phyloP scores from a whole-genome alignment of 805 yeast genomes.

The Brettanomyces nanus region DNA sequence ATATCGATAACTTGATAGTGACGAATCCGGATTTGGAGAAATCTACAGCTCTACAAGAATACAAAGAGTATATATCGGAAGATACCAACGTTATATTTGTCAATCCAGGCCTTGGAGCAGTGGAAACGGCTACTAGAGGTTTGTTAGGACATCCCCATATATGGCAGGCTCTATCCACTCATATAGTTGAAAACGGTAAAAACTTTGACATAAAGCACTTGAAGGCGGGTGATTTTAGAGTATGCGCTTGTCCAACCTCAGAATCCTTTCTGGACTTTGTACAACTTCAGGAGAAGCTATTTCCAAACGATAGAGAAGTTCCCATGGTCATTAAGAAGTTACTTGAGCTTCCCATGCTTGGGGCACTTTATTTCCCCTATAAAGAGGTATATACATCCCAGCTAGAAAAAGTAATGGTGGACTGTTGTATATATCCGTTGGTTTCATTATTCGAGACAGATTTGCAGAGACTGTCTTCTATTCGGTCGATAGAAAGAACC shows the following conservation, averaged over 20 bases:
- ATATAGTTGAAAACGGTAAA: slow-evolving; percentile 10
- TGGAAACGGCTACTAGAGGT: slow-evolving; percentile 7
- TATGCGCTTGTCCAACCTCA: slow-evolving; percentile 13
- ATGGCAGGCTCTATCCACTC: slow-evolving; percentile 17
- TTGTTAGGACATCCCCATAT: slow-evolving; percentile 14
- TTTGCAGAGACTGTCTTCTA: not conserved
- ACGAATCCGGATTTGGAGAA: slow-evolving; percentile 1
- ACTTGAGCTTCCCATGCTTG: slow-evolving; percentile 10
- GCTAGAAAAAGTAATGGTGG: slow-evolving; percentile 16
- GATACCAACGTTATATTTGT: slow-evolving; percentile 19
- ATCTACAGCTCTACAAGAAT: not conserved
- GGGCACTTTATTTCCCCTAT: slow-evolving; percentile 14
- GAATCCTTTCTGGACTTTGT: not conserved
- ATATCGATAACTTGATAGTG: slow-evolving; percentile 5
- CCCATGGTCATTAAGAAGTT: slow-evolving; percentile 11
- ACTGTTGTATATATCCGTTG: slow-evolving; percentile 16
- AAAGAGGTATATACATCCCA: slow-evolving; percentile 13
- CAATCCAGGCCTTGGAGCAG: slow-evolving; percentile 16
- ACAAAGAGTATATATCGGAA: slow-evolving; percentile 7
- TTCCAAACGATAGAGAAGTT: slow-evolving; percentile 10
- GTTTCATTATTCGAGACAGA: slow-evolving; percentile 7
- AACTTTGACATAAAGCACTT: slow-evolving; percentile 19
- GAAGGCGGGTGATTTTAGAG: slow-evolving; percentile 15
- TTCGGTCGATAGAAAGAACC: slow-evolving; percentile 5
- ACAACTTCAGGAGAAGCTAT: slow-evolving; percentile 6